Conservation (phyloP, 208 protist species). For the Porcisia deanei region DNA sequence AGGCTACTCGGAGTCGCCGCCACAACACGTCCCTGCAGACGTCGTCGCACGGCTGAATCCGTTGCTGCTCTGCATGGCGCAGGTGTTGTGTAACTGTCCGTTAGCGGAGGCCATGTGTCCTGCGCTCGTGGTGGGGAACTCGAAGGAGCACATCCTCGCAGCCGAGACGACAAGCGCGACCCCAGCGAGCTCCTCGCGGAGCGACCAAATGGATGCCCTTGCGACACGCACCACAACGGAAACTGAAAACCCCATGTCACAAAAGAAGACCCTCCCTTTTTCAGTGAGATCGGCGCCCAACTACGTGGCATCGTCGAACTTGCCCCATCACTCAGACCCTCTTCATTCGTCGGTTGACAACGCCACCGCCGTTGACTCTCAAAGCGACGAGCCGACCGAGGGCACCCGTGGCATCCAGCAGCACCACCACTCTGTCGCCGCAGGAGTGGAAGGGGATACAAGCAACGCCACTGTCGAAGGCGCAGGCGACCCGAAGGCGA, state of each 20-base stretch:
- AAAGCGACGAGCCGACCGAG: not conserved
- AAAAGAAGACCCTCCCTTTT: not conserved
- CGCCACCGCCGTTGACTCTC: not conserved
- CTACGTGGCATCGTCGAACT: not conserved
- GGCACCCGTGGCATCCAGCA: not conserved
- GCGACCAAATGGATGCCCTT: not conserved
- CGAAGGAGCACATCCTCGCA: not conserved
- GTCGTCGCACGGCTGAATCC: constrained; percentile 23
- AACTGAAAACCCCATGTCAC: not conserved
- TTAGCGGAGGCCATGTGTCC: constrained; percentile 32
- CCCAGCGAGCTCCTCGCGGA: not conserved
- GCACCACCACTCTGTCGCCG: not conserved
- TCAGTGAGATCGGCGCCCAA: not conserved
- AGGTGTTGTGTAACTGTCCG: constrained; percentile 13
- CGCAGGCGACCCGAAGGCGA: not conserved
- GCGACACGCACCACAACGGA: not conserved
- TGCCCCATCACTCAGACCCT: not conserved
- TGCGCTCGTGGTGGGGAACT: constrained; percentile 16
- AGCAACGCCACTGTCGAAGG: not conserved
- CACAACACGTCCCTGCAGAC: constrained; percentile 11
- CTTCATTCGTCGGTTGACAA: not conserved
- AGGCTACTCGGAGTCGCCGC: not conserved
- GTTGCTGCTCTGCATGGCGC: constrained; percentile 24
- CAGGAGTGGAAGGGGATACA: not conserved
- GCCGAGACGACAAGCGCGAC: not conserved